Base-by-base conservation (phyloP, 2,329 filamentous ascomycete genomes). In the Verticillium dahliae region DNA sequence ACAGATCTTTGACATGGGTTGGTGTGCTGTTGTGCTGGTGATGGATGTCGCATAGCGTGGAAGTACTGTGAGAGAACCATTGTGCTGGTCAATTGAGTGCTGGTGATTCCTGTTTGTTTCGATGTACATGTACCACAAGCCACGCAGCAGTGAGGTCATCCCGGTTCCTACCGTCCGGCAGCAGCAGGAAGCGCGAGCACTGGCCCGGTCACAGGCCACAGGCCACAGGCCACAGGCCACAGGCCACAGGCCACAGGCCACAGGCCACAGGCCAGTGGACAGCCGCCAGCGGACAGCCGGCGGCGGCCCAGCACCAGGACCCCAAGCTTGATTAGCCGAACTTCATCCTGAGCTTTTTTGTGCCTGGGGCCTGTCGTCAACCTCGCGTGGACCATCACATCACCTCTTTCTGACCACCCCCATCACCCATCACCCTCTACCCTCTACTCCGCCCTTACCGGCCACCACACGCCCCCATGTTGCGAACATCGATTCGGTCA, bases 401-500 rank as follows among this genome's bases (percentile, higher is more conserved):
- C 61, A 61, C 50, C 63, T 58, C 38, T 59, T 68, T 67, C 67
- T 67, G 27, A 69, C 69, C 67, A 69, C 67, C 63, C 66, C 63
- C 66, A 71, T 69, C 27, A 27, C 69, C 73, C 66, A 65, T 65
- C 62, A 69, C 66, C 63, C 67, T 41, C 45, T 27, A 27, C 45
- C 45, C 45, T 37, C 35, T 18, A n/a, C 22, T 50, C 66, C 67
- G 73, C 69, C 71, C 63, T 69, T 72, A 71, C 72, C 73, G 77
- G 75, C 64, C 75, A 76, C 75, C 74, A 73, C 75, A 80, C 78
- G 79, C 77, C 78, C 80, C 80, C 80, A 89, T 89, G 86, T 82
- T 89, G 83, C 86, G 85, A 80, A 85, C 84, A 75, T 87, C 85
- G 76, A 78, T 88, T 79, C 84, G 81, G 79, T 86, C 85, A 75